Base-by-base conservation (phyloP, 2,329 filamentous ascomycete genomes). In the Cyclaneusma minus region DNA sequence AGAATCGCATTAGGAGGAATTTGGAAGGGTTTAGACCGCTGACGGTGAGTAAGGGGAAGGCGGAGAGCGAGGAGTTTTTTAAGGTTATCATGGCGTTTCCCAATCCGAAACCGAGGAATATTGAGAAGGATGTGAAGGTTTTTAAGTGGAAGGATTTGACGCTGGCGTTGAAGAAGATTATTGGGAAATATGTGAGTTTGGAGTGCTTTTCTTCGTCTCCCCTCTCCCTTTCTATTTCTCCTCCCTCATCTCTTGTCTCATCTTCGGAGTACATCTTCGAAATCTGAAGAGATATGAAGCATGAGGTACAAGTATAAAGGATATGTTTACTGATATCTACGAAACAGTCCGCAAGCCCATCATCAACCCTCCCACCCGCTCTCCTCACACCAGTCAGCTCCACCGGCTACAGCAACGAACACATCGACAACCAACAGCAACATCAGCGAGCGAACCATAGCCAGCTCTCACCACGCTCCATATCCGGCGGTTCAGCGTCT, bases 61-160 rank as follows among this genome's bases (percentile, higher is more conserved):
- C 73, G 1, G 87, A 95, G 32, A 93, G 81, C 48, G 87, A 95
- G 50, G 83, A 91, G 29, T 95, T 95, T 52, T 95, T 95, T 71
- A 94, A 94, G 58, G 67, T 94, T 42, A 95, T 98, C 55, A 98
- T 98, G 89, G 82, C 73, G 2, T 95, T 95, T 47, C 83, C 84
- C 8, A 81, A 78, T 33, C 89, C 89, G 2, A 95, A 95, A 54
- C 89, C 89, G 11, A 68, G 89, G 35, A 94, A 95, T 47, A 98
- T 98, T 37, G 89, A 95, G 59, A 98, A 98, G 58, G 87, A 95
- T 45, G 85, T 98, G 47, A 98, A 98, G 56, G 89, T 95, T 8
- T 98, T 95, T 46, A 78, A 84, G 4, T 98, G 89, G 89, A 89
- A 84, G 52, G 82, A 89, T 33, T 63, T 98, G 22, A 68, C 70